Evolutionary conservation across 1,139 yeast genomes (phyloP).

Genomic region (Kurtzmaniella quercitrusa): DNA sequence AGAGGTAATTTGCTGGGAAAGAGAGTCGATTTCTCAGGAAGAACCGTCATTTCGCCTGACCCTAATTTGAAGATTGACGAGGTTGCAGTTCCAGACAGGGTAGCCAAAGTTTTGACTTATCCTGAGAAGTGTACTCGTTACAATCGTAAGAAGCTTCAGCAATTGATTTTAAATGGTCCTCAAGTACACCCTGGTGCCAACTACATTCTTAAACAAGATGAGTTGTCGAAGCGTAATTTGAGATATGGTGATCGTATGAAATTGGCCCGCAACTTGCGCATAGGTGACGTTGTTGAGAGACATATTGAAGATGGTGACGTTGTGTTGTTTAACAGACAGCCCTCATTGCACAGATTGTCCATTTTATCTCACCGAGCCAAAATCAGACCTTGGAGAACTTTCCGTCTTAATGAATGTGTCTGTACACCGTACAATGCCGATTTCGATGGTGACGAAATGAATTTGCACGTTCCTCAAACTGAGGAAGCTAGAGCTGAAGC

Average conservation of each 20-base stretch:
- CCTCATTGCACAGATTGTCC: constrained; percentile 91
- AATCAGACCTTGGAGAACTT: constrained; percentile 97
- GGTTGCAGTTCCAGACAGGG: constrained; percentile 97
- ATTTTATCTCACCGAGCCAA: constrained; percentile 95
- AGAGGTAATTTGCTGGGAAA: constrained; percentile 97
- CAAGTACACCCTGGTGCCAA: constrained; percentile 94
- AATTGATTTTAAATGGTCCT: constrained; percentile 79
- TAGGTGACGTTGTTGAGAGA: constrained; percentile 96
- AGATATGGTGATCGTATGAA: constrained; percentile 83
- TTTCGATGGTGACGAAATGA: constrained; percentile 99
- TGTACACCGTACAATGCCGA: constrained; percentile 99
- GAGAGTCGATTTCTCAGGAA: constrained; percentile 96
- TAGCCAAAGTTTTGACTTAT: constrained; percentile 91
- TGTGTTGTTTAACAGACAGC: constrained; percentile 95
- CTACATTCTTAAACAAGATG: constrained; percentile 78
- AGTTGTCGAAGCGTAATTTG: constrained; percentile 80
- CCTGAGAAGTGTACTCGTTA: constrained; percentile 94
- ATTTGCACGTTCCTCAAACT: constrained; percentile 97
- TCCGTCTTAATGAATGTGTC: constrained; percentile 96
- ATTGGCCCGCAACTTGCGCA: constrained; percentile 68
- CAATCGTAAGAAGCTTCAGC: constrained; percentile 73
- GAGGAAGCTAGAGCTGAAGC: constrained; percentile 99
- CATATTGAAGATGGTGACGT: constrained; percentile 97
- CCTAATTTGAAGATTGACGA: constrained; percentile 93
- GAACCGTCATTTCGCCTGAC: constrained; percentile 98